Evolutionary conservation across 2,329 filamentous ascomycete species (phyloP), one percentile per base, ranked within the genome.

Genomic region (Orbilia ellipsospora): DNA sequence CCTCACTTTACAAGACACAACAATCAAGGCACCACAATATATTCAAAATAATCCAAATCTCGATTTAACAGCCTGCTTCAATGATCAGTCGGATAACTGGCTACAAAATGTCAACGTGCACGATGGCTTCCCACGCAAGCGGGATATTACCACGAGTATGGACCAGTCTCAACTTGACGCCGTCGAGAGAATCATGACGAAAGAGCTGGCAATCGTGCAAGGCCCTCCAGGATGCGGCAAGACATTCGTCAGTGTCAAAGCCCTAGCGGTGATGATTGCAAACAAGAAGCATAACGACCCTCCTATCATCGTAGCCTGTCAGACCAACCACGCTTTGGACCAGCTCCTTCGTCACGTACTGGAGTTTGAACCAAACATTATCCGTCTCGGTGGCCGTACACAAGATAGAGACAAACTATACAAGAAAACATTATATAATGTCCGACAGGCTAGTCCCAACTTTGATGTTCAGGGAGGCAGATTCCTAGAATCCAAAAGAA

Each of bases 271-370:
- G 0, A 83, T 94, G 63, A 83, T 92, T 0, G 82, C 85, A 0
- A 92, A 90, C 63, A 85, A 88, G 79, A 80, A 81, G 1, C 79
- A 80, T 1, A 84, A 82, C 0, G 88, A 90, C 69, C 86, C 89
- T 7, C 92, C 92, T 0, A 89, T 97, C 31, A 85, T 97, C 18
- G 85, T 97, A 2, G 87, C 93, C 0, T 93, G 92, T 6, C 93
- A 97, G 79, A 97, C 93, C 0, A 97, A 97, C 73, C 93, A 97
- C 81, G 93, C 93, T 0, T 83, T 97, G 8, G 78, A 97, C 78
- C 93, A 97, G 80, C 84, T 97, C 0, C 84, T 97, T 0, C 83
- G 84, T 0, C 88, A 90, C 65, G 85, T 93, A 15, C 84, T 88
- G 0, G 80, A 83, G 4, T 90, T 90, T 78, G 89, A 90, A 78